phyloP scores from a whole-genome alignment of 345 rosid species.

The Populus davidiana region DNA sequence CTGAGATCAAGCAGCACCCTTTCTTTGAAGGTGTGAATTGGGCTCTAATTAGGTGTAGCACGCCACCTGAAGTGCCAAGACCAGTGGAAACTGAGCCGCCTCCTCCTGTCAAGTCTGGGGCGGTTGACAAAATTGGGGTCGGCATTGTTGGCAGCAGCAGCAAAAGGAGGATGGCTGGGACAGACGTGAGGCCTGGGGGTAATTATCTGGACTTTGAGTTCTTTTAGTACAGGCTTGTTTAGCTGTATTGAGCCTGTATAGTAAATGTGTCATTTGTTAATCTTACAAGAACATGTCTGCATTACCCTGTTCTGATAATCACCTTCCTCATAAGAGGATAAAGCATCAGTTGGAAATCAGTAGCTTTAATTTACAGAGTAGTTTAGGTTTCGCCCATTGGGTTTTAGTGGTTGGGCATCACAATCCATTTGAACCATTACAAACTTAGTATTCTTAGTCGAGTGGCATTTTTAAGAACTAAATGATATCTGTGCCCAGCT shows the following conservation, averaged over 20 bases:
- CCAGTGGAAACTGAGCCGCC: slow-evolving; percentile 66
- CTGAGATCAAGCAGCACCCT: slow-evolving; percentile 96
- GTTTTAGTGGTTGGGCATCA: background rate
- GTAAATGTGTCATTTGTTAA: slow-evolving; percentile 28
- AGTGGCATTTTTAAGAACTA: background rate
- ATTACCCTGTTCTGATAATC: slow-evolving; percentile 13
- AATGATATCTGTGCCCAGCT: background rate
- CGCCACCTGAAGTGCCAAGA: slow-evolving; percentile 96
- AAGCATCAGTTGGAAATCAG: slow-evolving; percentile 10
- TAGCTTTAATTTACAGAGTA: slow-evolving; percentile 6
- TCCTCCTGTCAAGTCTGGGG: slow-evolving; percentile 58
- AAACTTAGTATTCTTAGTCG: background rate
- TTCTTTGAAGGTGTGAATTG: slow-evolving; percentile 96
- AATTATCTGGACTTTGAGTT: slow-evolving; percentile 96
- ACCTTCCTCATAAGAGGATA: slow-evolving; percentile 1
- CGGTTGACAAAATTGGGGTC: slow-evolving; percentile 59
- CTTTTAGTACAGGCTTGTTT: slow-evolving; percentile 46
- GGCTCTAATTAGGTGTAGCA: slow-evolving; percentile 94
- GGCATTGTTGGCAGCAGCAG: slow-evolving; percentile 70
- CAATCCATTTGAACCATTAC: background rate
- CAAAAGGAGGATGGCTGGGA: slow-evolving; percentile 63
- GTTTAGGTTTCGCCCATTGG: background rate
- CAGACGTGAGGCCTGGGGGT: slow-evolving; percentile 74
- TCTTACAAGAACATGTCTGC: slow-evolving; percentile 13
- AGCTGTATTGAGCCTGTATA: slow-evolving; percentile 18